Evolutionary conservation across 2,329 filamentous ascomycete species (phyloP).

Genomic region (Fusarium xylarioides): DNA sequence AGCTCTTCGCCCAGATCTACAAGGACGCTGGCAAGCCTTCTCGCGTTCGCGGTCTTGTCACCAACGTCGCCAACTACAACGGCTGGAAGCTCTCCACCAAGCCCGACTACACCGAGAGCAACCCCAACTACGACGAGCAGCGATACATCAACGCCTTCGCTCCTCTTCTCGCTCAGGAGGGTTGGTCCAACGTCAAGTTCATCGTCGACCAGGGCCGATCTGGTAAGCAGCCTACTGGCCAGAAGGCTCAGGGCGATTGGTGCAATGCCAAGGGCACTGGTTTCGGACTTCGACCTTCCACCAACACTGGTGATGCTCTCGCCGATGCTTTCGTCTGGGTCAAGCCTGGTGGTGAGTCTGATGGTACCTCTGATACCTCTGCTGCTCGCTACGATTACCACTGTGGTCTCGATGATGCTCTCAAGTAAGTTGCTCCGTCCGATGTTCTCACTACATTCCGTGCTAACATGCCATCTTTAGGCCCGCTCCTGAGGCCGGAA

Average conservation of each 20-base stretch:
- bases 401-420: constrained; percentile 62
- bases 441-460: fast-evolving
- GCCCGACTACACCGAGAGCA: constrained; percentile 57
- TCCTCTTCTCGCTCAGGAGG: constrained; percentile 62
- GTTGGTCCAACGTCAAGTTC: constrained; percentile 57
- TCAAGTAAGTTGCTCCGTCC: constrained; percentile 44
- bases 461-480: constrained; percentile 46
- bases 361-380: constrained; percentile 58
- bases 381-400: constrained; percentile 51
- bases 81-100: constrained; percentile 53
- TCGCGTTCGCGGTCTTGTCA: constrained; percentile 62
- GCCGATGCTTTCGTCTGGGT: constrained; percentile 76
- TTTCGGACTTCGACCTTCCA: constrained; percentile 70
- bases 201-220: constrained; percentile 62
- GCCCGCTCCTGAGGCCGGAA: constrained; percentile 75
- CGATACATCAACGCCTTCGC: constrained; percentile 72
- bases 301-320: constrained; percentile 66
- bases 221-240: constrained; percentile 69
- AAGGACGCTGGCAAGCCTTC: constrained; percentile 59
- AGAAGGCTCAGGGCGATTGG: constrained; percentile 71
- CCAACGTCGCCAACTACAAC: constrained; percentile 70
- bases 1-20: constrained; percentile 58
- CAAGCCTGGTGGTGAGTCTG: constrained; percentile 71
- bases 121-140: constrained; percentile 61
- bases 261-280: constrained; percentile 72